Conservation (phyloP, 2,329 filamentous ascomycete genomes). For the Sclerotinia glacialis region DNA sequence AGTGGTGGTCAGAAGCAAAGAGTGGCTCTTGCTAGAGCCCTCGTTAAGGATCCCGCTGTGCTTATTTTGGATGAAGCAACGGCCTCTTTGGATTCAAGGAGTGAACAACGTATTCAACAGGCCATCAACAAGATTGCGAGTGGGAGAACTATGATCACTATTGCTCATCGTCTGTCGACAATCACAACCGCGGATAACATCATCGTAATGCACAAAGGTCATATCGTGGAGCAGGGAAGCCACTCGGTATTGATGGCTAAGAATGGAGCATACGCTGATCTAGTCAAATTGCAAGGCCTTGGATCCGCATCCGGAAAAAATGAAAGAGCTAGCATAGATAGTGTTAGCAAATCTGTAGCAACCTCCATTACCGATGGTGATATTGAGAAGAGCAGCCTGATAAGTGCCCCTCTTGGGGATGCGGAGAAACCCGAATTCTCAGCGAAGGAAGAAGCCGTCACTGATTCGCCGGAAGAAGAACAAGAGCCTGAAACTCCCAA, state of each 20-base stretch:
- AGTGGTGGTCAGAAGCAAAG: constrained; percentile 86
- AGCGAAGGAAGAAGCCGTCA: constrained; percentile 1
- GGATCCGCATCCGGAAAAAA: constrained; percentile 26
- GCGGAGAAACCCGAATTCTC: neutral
- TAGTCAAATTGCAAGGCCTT: constrained; percentile 58
- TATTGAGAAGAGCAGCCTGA: constrained; percentile 20
- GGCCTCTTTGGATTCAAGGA: constrained; percentile 73
- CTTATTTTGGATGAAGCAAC: constrained; percentile 62
- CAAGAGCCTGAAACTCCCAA: constrained; percentile 25
- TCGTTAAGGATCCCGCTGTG: constrained; percentile 54
- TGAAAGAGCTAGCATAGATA: constrained; percentile 27
- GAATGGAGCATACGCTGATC: constrained; percentile 61
- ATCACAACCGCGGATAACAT: constrained; percentile 90
- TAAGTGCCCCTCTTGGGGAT: constrained; percentile 10
- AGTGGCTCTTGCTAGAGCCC: constrained; percentile 65
- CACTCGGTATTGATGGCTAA: constrained; percentile 66
- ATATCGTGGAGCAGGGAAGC: constrained; percentile 71
- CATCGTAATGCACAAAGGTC: constrained; percentile 70
- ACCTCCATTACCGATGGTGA: constrained; percentile 23
- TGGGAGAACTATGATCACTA: constrained; percentile 86
- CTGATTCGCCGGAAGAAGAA: constrained; percentile 17
- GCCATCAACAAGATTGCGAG: constrained; percentile 76
- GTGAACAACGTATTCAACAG: constrained; percentile 84
- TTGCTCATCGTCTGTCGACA: constrained; percentile 76
- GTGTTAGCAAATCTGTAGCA: constrained; percentile 20